Evolutionary conservation across 768 basidiomycete species (phyloP), one percentile per base, ranked within the genome.

Genomic region (Serpula lacrymans): DNA sequence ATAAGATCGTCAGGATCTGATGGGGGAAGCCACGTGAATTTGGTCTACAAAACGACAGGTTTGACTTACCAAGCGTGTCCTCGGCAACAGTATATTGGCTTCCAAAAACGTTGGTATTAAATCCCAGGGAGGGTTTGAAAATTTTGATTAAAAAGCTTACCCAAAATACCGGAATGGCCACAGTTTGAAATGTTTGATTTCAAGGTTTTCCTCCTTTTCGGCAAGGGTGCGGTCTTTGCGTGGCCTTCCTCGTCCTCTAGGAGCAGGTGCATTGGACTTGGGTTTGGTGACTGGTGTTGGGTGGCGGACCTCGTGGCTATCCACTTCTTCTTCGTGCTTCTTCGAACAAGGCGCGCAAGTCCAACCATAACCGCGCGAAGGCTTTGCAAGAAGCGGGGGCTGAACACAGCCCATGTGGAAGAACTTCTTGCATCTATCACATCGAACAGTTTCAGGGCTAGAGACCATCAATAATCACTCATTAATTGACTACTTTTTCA

Each of bases 81-180:
- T 92, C 88, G 23, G 90, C 91, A 36, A 89, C 77, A 4, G 91
- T 96, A 64, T 93, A 85, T 66, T 84, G 78, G 20, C 92, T 95
- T 59, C 39, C 22, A 42, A 28, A 18, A 46, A 37, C 38, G 5
- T 29, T 43, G 40, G 34, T 39, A 42, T 39, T 41, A 26, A n/a
- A n/a, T n/a, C n/a, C n/a, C n/a, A n/a, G n/a, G n/a, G n/a, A n/a
- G n/a, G n/a, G n/a, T n/a, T n/a, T n/a, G n/a, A n/a, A 30, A 33
- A 23, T 25, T 14, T 14, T 10, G 28, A 29, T 10, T 10, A 29
- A 29, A 10, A 29, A 29, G n/a, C 86, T 63, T 61, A 93, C 93
- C 93, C 93, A 62, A 98, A 98, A 67, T 99, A 99, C 42, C 96
- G 76, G 67, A 94, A 96, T 3, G 83, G 88, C 89, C 86, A 94